Evolutionary conservation across 768 basidiomycete genomes (phyloP).

Genomic region (Peribolospora kevripleyi): DNA sequence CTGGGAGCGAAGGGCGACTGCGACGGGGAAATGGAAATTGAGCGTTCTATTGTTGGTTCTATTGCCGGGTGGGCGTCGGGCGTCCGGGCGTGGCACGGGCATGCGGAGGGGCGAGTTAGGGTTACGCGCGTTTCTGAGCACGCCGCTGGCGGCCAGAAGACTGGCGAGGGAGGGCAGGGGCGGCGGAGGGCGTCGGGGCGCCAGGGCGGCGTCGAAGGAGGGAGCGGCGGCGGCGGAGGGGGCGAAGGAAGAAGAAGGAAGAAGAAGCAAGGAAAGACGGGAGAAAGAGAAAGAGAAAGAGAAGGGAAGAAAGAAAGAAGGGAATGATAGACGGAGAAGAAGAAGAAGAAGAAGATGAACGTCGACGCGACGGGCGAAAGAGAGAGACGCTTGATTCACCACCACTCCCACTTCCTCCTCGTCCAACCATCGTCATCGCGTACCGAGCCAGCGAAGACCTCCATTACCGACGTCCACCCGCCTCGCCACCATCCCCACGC

Average conservation of each 20-base stretch:
- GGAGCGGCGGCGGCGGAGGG: background rate
- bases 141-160: too few species aligned
- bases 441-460: too few species aligned
- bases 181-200: constrained; percentile 1
- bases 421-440: background rate
- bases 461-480: too few species aligned
- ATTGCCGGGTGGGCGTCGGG: too few species aligned
- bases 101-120: too few species aligned
- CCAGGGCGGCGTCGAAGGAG: background rate
- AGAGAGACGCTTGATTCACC: background rate
- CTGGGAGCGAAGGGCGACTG: too few species aligned
- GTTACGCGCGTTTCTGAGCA: too few species aligned
- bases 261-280: background rate
- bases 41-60: too few species aligned
- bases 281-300: constrained; percentile 1
- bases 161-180: background rate
- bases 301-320: constrained; percentile 6
- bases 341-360: background rate
- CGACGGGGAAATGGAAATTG: too few species aligned
- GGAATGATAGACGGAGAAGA: background rate
- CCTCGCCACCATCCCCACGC: background rate
- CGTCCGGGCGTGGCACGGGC: too few species aligned
- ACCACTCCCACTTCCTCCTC: background rate
- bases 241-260: background rate
- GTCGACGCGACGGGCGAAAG: background rate